Evolutionary conservation across 192 early-diverging fungal species (phyloP).

Genomic region (Backusella morwellensis): DNA sequence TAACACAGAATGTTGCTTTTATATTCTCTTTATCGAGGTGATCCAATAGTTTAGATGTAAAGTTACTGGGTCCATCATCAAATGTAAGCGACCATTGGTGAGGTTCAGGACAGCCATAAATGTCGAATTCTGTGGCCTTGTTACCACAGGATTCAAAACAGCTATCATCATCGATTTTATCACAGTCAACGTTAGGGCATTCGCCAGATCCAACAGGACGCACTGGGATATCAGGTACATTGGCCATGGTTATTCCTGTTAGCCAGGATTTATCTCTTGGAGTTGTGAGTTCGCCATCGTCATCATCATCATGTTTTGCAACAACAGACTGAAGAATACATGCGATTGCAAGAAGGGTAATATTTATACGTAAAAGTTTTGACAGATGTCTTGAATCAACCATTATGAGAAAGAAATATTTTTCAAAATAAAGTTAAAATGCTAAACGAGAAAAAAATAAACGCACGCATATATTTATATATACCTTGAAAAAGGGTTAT

Average conservation of each 20-base stretch:
- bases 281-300: background rate
- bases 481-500: background rate
- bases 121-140: constrained; percentile 12
- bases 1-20: constrained; percentile 73
- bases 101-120: constrained; percentile 24
- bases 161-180: constrained; percentile 21
- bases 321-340: background rate
- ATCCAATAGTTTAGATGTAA: constrained; percentile 55
- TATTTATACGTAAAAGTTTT: background rate
- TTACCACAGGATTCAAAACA: constrained; percentile 38
- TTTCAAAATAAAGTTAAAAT: background rate
- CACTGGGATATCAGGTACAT: constrained; percentile 9
- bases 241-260: background rate
- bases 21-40: constrained; percentile 47
- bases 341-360: background rate
- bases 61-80: constrained; percentile 54
- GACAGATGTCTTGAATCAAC: background rate
- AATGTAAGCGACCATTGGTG: constrained; percentile 49
- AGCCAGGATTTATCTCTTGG: constrained; percentile 12
- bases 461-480: background rate
- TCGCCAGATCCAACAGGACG: constrained; percentile 28
- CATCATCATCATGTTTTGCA: background rate
- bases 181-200: constrained; percentile 25
- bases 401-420: background rate
- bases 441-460: background rate